These are phyloP conservation scores for Tilletiaria anomala DNA, from an alignment of 1,284 basidiomycete genomes.

Conservation along the genomic window DNA sequence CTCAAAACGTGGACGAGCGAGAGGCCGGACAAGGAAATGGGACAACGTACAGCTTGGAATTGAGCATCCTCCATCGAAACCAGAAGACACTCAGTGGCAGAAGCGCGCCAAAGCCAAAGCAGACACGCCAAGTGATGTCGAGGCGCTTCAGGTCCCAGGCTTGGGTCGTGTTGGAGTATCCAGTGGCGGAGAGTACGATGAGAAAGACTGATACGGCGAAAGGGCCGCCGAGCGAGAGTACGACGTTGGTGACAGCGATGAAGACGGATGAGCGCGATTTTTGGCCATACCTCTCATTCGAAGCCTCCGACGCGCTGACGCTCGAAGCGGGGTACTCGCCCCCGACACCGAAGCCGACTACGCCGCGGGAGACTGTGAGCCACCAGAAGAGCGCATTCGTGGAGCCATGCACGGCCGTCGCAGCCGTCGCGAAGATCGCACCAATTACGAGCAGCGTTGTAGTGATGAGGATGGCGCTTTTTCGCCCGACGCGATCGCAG, in stretches of 20 bases:
- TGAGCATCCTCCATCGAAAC: conserved; percentile 59
- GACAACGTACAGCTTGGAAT: conserved; percentile 51
- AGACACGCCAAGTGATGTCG: conserved; percentile 59
- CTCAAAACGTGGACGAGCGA: too few relatives aligned
- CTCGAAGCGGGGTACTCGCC: conserved; percentile 61
- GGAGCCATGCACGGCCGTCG: conserved; percentile 50
- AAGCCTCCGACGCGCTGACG: conserved; percentile 54
- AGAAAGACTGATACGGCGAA: conserved; percentile 57
- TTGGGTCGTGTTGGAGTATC: conserved; percentile 9
- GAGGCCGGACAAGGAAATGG: too few relatives aligned
- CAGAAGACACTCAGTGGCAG: conserved; percentile 57
- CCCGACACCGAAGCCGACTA: conserved; percentile 59
- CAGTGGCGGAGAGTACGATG: conserved; percentile 50
- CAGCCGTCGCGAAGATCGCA: conserved; percentile 56
- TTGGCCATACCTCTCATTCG: conserved; percentile 53
- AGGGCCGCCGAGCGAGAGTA: conserved; percentile 43
- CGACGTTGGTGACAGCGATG: conserved; percentile 56
- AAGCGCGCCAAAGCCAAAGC: conserved; percentile 57
- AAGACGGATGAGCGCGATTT: conserved; percentile 54
- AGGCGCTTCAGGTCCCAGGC: conserved; percentile 50
- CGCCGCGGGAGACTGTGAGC: conserved; percentile 56
- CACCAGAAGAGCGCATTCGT: conserved; percentile 57
- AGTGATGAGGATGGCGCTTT: conserved; percentile 45
- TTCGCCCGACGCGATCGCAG: conserved; percentile 53
- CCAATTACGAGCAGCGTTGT: conserved; percentile 59